These are phyloP conservation scores for Blastomyces emzantsi DNA, from an alignment of 2,329 filamentous ascomycete species.

Conservation along the genomic window DNA sequence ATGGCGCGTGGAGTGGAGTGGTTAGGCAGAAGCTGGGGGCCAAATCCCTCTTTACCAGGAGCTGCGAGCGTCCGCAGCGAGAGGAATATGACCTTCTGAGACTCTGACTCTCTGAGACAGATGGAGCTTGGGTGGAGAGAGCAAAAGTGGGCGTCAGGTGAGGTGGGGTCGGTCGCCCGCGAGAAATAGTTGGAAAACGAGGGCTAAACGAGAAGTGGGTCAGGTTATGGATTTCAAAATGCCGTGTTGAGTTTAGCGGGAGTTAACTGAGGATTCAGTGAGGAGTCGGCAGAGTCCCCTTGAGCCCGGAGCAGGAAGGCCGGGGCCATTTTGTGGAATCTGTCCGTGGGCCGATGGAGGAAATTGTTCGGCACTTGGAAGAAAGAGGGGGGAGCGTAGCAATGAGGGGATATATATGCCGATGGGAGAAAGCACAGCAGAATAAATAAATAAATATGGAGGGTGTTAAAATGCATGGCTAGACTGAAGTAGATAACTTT, in stretches of 20 bases:
- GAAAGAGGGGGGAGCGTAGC: neutral
- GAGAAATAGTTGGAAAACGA: neutral
- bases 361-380: neutral
- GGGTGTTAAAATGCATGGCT: neutral
- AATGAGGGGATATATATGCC: neutral
- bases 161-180: neutral
- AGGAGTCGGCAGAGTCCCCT: neutral
- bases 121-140: neutral
- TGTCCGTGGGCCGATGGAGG: neutral
- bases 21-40: neutral
- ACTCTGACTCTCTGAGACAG: neutral
- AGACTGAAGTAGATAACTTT: neutral
- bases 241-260: neutral
- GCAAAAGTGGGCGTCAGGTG: neutral
- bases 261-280: neutral
- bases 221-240: neutral
- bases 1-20: neutral
- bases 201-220: neutral
- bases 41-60: neutral
- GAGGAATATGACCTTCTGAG: neutral
- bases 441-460: neutral
- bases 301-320: neutral
- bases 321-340: neutral
- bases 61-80: neutral
- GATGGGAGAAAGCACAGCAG: neutral